These are phyloP conservation scores for Luzula sylvatica DNA, from an alignment of 176 grass and related monocot genomes.

Conservation along the genomic window DNA sequence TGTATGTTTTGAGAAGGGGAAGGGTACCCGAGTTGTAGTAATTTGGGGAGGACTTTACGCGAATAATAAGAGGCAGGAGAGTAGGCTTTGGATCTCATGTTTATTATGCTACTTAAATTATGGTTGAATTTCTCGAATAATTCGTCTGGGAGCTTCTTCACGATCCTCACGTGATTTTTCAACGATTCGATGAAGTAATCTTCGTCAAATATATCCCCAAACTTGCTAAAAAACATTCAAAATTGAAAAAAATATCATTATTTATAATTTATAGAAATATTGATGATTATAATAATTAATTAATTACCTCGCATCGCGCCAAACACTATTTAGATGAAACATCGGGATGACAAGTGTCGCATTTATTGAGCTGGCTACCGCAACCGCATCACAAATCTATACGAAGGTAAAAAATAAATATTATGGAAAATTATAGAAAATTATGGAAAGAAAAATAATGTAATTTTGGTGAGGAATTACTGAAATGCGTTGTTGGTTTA, in stretches of 20 bases:
- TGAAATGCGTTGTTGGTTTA: constrained; percentile 91
- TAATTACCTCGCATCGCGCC: constrained; percentile 83
- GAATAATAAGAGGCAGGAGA: constrained; percentile 58
- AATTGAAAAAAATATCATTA: constrained; percentile 2
- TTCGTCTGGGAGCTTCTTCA: constrained; percentile 62
- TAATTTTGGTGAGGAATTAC: constrained; percentile 23
- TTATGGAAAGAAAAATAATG: background rate
- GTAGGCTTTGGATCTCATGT: constrained; percentile 96
- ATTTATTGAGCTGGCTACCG: constrained; percentile 76
- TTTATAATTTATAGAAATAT: too few relatives aligned
- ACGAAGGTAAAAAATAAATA: constrained; percentile 24
- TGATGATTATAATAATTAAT: too few relatives aligned
- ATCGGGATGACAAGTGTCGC: constrained; percentile 83
- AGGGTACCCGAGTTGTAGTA: constrained; percentile 67
- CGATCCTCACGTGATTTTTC: constrained; percentile 55
- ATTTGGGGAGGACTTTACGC: constrained; percentile 66
- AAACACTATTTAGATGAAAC: constrained; percentile 95
- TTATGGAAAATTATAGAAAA: background rate
- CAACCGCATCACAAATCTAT: constrained; percentile 93
- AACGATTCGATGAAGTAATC: constrained; percentile 62
- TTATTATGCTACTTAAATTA: constrained; percentile 76
- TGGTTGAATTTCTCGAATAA: constrained; percentile 45
- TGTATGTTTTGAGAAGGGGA: too few relatives aligned
- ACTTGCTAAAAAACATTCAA: constrained; percentile 56
- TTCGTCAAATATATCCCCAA: constrained; percentile 89